Base-by-base conservation (phyloP, 208 protist species). In the Porcisia deanei region DNA sequence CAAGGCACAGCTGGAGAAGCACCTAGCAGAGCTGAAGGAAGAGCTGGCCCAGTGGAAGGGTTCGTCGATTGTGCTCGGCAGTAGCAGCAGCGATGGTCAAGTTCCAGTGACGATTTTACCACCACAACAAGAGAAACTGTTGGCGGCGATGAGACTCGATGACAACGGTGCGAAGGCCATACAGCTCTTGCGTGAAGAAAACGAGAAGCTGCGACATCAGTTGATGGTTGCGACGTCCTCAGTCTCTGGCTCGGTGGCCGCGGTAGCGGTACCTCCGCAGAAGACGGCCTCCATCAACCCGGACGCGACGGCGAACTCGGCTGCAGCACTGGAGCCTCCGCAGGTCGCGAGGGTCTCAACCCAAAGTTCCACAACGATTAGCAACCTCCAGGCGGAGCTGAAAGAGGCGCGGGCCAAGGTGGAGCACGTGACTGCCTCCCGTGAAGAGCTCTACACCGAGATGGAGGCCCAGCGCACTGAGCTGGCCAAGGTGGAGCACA, bases 371-470 rank as follows among this genome's bases (percentile, higher is more conserved):
- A 47, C 68, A 3, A 37, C 47, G 20, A 52, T 55, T 30, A 65
- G 43, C 58, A 34, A n/a, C 20, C 59, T 90, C 20, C 75, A 85
- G 59, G 79, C 71, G 55, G 85, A 92, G 77, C 79, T 95, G 49
- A 82, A 85, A 73, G 87, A 93, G 64, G 88, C 85, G 75, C 79
- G 79, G 34, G 63, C 65, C 16, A 79, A 83, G 61, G 45, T 69
- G 25, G 80, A 77, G 55, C 71, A 75, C 14, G 71, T 90, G 41
- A 81, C 85, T n/a, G 69, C 84, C 61, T 63, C 77, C 22, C 77
- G 85, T 9, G 81, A 88, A 14, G 58, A 76, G 47, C 81, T 91
- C 25, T 88, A 92, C 63, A 86, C 81, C 22, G 86, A 96, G 66
- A 64, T 95, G 41, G 79, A 88, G 78, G 53, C 84, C 22, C 83